Evolutionary conservation across 2,329 filamentous ascomycete genomes (phyloP), one percentile per base, ranked within the genome.

Genomic region (Botrytis pseudocinerea): DNA sequence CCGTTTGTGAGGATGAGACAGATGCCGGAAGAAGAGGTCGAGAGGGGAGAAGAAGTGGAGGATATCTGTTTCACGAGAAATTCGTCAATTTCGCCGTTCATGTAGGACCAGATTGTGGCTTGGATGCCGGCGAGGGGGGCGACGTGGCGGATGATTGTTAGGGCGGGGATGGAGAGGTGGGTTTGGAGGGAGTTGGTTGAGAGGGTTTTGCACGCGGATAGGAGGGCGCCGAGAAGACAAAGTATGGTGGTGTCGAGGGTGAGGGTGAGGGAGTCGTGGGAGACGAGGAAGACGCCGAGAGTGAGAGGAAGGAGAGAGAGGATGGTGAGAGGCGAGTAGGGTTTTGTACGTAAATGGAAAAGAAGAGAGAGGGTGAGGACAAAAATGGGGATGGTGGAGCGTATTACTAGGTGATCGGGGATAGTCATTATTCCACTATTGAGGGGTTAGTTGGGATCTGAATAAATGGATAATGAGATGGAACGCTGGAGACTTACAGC

Each of bases 381-480:
- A 79, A 90, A 88, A 77, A 90, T 85, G 42, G 89, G 89, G 74
- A 85, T 87, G 32, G 88, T 87, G 74, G 89, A 89, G 75, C 89
- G 86, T 80, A 90, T 86, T 73, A 89, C 88, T 80, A 91, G 89
- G 80, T 90, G 89, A 81, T 91, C 91, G 2, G 89, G 87, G n/a
- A 91, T 87, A 0, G 89, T 90, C 54, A 89, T 88, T 85, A 89
- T 85, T 74, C 83, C 83, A 54, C 79, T 81, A n/a, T 28, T 16
- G 10, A 40, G 38, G n/a, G 44, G 35, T 57, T 42, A 38, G 69
- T 48, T 65, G 71, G 60, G 25, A 20, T 54, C 28, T 6, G 61
- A 6, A 20, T 44, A n/a, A 1, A 44, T 28, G 25, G 8, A 2
- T n/a, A 14, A 40, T 9, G 14, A n/a, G 40, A 63, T 4, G 9